Percentiles rank a stretch among this genome's conserved stretches.
Conservation (phyloP, 345 rosid genomes). For the Zanthoxylum bungeanum region DNA sequence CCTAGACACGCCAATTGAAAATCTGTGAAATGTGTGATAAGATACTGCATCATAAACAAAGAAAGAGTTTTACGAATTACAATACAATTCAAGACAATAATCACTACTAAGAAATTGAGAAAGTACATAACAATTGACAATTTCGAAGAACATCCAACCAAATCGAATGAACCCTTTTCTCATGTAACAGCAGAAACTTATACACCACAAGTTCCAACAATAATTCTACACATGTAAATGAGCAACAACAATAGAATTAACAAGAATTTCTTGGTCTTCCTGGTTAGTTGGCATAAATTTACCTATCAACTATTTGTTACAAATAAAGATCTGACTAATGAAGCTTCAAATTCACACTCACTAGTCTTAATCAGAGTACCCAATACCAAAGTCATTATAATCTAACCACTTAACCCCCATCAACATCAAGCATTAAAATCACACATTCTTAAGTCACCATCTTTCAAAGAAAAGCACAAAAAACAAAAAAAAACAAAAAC, state of each 20-base stretch:
- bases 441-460: not conserved
- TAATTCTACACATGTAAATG: not conserved
- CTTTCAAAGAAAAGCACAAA: not conserved
- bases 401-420: not conserved
- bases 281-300: not conserved
- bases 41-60: conserved; percentile 52
- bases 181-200: not conserved
- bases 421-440: conserved; percentile 5
- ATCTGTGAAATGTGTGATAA: conserved; percentile 77
- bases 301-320: not conserved
- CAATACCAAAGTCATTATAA: not conserved
- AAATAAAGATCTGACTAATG: conserved; percentile 2
- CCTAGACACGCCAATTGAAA: conserved; percentile 92
- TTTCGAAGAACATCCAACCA: not conserved
- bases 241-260: not conserved
- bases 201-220: not conserved
- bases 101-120: not conserved
- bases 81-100: not conserved
- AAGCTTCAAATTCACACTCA: not conserved
- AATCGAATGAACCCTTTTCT: not conserved
- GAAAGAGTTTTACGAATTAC: conserved; percentile 5
- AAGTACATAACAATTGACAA: not conserved
- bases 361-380: too few species aligned
- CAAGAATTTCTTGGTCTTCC: not conserved
- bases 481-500: not conserved